Conservation (phyloP, 1,139 yeast species). For the Yamadazyma jaroonii region DNA sequence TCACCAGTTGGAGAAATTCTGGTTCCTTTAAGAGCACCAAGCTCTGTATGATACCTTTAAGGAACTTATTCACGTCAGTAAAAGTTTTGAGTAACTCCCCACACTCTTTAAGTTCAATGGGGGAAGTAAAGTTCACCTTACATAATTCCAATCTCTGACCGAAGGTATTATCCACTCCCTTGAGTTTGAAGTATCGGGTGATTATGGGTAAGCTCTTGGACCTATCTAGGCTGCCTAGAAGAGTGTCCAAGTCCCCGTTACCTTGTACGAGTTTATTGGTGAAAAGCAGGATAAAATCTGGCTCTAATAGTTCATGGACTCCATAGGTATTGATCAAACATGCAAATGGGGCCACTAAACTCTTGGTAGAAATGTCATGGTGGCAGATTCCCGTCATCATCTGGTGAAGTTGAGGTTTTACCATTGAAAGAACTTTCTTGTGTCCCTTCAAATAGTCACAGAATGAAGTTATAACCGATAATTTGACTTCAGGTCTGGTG, state of each 20-base stretch:
- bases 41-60: conserved; percentile 33
- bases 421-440: too few relatives aligned
- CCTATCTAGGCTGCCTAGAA: neutral
- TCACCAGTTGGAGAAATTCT: conserved; percentile 23
- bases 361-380: too few relatives aligned
- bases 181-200: neutral
- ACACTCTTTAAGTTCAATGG: conserved; percentile 21
- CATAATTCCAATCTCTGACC: neutral
- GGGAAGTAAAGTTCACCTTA: conserved; percentile 10
- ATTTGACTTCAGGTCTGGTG: too few relatives aligned
- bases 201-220: neutral
- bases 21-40: conserved; percentile 28
- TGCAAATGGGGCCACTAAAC: too few relatives aligned
- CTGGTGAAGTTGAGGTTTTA: too few relatives aligned
- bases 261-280: too few relatives aligned
- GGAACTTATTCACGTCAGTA: conserved; percentile 24
- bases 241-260: neutral
- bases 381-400: too few relatives aligned
- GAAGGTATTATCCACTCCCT: neutral
- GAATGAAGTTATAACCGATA: too few relatives aligned
- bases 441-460: too few relatives aligned
- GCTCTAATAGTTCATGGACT: too few relatives aligned
- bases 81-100: conserved; percentile 25
- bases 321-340: too few relatives aligned
- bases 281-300: too few relatives aligned